Percentiles rank a stretch among this genome's conserved stretches.
phyloP scores from a whole-genome alignment of 2,329 filamentous ascomycete genomes.

The Aspergillus spinulosporus region DNA sequence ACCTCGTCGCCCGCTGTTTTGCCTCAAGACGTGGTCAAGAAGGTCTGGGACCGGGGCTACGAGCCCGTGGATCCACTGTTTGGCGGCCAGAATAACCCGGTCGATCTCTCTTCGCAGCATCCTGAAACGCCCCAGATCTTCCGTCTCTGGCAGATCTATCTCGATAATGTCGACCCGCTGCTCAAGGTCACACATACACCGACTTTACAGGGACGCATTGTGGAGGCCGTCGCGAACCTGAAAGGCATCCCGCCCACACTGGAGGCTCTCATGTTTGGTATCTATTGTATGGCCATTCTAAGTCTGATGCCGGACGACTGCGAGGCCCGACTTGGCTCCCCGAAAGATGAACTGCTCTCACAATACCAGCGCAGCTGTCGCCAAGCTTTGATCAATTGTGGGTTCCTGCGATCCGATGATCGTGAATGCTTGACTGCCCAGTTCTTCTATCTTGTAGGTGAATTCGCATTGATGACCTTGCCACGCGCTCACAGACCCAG shows the following conservation, averaged over 20 bases:
- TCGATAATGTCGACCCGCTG: constrained; percentile 68
- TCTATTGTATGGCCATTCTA: constrained; percentile 63
- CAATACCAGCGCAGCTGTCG: constrained; percentile 50
- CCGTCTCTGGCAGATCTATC: constrained; percentile 64
- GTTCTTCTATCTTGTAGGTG: constrained; percentile 55
- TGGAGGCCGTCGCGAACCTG: constrained; percentile 61
- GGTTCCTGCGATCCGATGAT: constrained; percentile 45
- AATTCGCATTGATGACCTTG: background rate
- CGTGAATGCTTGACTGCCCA: constrained; percentile 53
- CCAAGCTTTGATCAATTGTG: constrained; percentile 48
- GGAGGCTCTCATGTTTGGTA: constrained; percentile 66
- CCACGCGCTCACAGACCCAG: constrained; percentile 42
- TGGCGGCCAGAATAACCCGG: constrained; percentile 42
- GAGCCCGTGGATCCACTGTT: constrained; percentile 54
- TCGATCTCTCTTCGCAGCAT: constrained; percentile 56
- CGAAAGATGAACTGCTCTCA: constrained; percentile 41
- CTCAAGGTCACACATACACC: constrained; percentile 69
- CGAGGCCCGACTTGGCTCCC: constrained; percentile 37
- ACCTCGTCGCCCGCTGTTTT: constrained; percentile 33
- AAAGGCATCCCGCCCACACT: constrained; percentile 57
- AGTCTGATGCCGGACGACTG: constrained; percentile 60
- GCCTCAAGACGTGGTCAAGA: constrained; percentile 42
- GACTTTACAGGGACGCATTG: constrained; percentile 63
- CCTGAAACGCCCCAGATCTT: constrained; percentile 64
- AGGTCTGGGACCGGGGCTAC: constrained; percentile 49